Evolutionary conservation across 306 rosid genomes (phyloP).

Genomic region (Macrotyloma uniflorum): DNA sequence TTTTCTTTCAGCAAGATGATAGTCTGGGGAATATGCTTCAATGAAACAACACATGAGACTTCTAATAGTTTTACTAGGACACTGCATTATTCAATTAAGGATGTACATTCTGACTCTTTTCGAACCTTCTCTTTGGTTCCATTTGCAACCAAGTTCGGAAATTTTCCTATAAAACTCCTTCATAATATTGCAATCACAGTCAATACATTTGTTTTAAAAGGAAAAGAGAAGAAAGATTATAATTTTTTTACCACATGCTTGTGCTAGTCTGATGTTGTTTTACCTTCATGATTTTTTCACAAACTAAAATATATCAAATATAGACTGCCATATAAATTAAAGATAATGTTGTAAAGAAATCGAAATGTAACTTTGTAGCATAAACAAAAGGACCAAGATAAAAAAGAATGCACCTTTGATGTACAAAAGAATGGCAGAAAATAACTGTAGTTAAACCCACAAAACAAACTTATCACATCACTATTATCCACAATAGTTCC

Average conservation of each 20-base stretch:
- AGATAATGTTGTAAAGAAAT: neutral
- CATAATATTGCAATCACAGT: neutral
- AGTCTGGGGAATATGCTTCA: neutral
- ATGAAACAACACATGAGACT: neutral
- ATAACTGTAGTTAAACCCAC: slow-evolving; percentile 11
- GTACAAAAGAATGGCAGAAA: slow-evolving; percentile 5
- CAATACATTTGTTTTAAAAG: neutral
- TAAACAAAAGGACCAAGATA: neutral
- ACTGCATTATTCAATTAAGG: neutral
- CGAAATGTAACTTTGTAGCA: neutral
- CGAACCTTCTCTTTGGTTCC: neutral
- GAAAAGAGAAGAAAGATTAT: neutral
- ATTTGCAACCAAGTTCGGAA: neutral
- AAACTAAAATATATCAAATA: neutral
- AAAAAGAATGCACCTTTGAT: neutral
- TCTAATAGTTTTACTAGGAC: neutral
- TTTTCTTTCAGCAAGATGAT: neutral
- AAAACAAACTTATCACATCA: slow-evolving; percentile 11
- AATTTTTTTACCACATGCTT: neutral
- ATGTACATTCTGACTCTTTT: neutral
- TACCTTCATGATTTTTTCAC: neutral
- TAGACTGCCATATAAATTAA: neutral
- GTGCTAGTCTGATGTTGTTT: slow-evolving; percentile 22
- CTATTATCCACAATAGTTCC: neutral
- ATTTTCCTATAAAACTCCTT: neutral